These are phyloP conservation scores for Trichocomaceae sp. DNA, from an alignment of 2,329 filamentous ascomycete genomes.

Conservation along the genomic window DNA sequence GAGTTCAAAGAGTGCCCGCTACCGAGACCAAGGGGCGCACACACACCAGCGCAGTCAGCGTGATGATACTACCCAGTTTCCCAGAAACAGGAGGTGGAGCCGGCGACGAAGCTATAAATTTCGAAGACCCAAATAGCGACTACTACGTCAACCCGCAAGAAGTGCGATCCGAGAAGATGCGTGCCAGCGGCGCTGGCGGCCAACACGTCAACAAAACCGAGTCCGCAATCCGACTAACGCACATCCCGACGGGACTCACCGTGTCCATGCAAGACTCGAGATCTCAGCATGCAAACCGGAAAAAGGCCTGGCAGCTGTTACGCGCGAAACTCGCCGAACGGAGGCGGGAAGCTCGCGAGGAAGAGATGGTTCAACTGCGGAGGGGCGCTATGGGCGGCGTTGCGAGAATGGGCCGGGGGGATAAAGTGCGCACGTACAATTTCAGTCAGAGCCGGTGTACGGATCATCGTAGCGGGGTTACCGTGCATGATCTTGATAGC, in stretches of 20 bases:
- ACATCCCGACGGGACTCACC: slow-evolving; percentile 76
- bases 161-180: slow-evolving; percentile 80
- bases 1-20: slow-evolving; percentile 85
- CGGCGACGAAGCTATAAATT: slow-evolving; percentile 44
- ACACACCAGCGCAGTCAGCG: slow-evolving; percentile 86
- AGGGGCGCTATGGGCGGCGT: slow-evolving; percentile 72
- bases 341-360: slow-evolving; percentile 74
- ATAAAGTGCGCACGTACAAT: slow-evolving; percentile 94
- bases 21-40: slow-evolving; percentile 88
- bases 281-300: slow-evolving; percentile 83
- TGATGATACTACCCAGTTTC: slow-evolving; percentile 85
- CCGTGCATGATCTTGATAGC: slow-evolving; percentile 71
- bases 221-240: slow-evolving; percentile 86
- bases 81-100: slow-evolving; percentile 49
- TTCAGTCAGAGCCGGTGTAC: slow-evolving; percentile 72
- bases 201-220: slow-evolving; percentile 99
- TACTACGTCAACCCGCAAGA: slow-evolving; percentile 85
- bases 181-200: slow-evolving; percentile 82
- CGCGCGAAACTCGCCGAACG: slow-evolving; percentile 74
- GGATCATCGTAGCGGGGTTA: slow-evolving; percentile 75
- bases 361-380: slow-evolving; percentile 65
- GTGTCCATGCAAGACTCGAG: slow-evolving; percentile 90
- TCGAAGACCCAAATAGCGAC: slow-evolving; percentile 79
- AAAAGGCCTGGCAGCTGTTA: slow-evolving; percentile 78
- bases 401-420: slow-evolving; percentile 73